phyloP scores from a whole-genome alignment of 139 green algal genomes.

The Dunaliella primolecta region DNA sequence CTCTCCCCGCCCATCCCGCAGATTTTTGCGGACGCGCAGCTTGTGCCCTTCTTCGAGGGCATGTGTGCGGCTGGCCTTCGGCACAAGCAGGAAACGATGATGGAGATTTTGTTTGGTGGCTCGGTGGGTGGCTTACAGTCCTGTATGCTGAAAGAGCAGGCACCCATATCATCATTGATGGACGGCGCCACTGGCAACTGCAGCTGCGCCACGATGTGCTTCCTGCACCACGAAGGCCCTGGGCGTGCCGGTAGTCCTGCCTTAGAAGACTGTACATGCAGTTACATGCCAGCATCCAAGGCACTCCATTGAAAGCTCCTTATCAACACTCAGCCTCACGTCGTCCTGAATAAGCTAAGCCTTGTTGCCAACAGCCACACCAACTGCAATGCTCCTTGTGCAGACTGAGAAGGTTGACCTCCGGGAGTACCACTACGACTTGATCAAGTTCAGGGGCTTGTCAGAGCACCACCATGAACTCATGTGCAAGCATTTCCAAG shows the following conservation, averaged over 20 bases:
- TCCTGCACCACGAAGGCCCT: too few relatives aligned
- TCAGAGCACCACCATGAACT: constrained; percentile 22
- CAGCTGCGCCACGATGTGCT: too few relatives aligned
- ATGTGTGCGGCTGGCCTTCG: not conserved
- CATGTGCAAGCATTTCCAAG: constrained; percentile 23
- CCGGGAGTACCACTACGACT: constrained; percentile 20
- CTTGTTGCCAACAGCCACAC: too few relatives aligned
- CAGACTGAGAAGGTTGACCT: constrained; percentile 13
- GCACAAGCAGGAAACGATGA: constrained; percentile 23
- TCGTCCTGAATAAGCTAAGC: too few relatives aligned
- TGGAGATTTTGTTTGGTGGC: constrained; percentile 20
- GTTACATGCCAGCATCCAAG: too few relatives aligned
- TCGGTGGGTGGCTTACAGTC: not conserved
- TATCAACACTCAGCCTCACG: too few relatives aligned
- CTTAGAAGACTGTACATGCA: too few relatives aligned
- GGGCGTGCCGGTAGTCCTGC: too few relatives aligned
- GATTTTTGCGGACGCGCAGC: constrained; percentile 9
- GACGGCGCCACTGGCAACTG: too few relatives aligned
- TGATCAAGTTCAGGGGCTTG: constrained; percentile 21
- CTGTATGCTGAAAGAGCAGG: not conserved
- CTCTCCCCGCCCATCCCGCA: not conserved
- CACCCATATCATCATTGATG: not conserved
- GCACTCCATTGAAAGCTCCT: too few relatives aligned
- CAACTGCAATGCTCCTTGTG: too few relatives aligned
- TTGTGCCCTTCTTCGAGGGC: constrained; percentile 16